Base-by-base conservation (phyloP, 1,139 yeast species). In the Geotrichum cucujoidarum region DNA sequence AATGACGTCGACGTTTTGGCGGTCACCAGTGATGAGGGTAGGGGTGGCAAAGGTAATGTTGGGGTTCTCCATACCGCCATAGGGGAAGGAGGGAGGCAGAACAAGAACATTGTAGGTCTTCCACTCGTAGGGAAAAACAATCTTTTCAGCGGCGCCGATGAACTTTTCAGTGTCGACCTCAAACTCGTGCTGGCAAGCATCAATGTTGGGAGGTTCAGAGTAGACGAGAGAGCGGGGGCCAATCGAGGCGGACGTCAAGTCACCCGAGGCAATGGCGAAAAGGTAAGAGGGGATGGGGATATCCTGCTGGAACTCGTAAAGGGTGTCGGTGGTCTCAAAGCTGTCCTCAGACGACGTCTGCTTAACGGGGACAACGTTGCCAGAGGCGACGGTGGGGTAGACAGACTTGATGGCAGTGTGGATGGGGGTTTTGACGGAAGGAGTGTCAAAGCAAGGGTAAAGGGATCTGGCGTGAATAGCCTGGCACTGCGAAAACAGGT, bases 21-120 rank as follows among this genome's bases (percentile, higher is more conserved):
- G 74, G 67, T 89, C 96, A 42, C 92, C 90, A 27, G 92, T 80
- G 41, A 89, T 80, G 57, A 89, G 73, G 0, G 97, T 88, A 40
- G 96, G 95, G 0, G 96, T 89, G 35, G 90, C 92, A 66, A 87
- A 87, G 1, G 95, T 88, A 65, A 87, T 79, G 65, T 87, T 87
- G 48, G 95, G 95, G 63, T 87, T 86, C 68, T 89, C 97, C 96
- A 89, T 89, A 48, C 97, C 96, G 53, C 96, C 96, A 60, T 87
- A 89, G 2, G 96, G 96, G 76, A 87, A 88, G 4, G 90, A 78
- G 48, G 80, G 76, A 3, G 95, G 95, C 55, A 88, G 75, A 34
- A 89, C 80, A 47, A 89, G 72, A 20, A 88, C 85, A 61, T 88
- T 92, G 66, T 84, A 89, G 41, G 80, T 80, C 53, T 78, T 76